Evolutionary conservation across 495 filamentous ascomycete genomes (phyloP), one percentile per base, ranked within the genome.

Genomic region (Daldinia vernicosa): DNA sequence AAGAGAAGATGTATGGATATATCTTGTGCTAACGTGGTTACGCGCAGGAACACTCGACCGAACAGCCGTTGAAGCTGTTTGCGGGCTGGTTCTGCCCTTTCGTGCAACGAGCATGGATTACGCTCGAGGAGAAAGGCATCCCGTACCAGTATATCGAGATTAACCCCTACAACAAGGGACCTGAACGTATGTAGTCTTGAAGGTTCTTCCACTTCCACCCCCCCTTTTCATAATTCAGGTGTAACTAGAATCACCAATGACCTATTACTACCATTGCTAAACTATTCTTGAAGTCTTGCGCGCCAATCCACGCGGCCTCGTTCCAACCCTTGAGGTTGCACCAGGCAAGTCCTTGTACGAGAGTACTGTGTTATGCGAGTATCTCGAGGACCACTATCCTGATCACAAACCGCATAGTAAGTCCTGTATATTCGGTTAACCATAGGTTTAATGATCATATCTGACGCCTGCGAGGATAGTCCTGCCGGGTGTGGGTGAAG

Each of bases 101-200:
- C 62, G 81, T 89, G 9, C 87, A 90, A 74, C 81, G 86, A 8
- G 83, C 82, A n/a, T 89, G 86, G 84, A 80, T 86, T 39, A 83
- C 84, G 8, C 82, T 90, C 35, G 86, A 89, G 74, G 88, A 90
- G 76, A 90, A 91, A 74, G 63, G 82, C 14, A 87, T 89, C 45
- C 88, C 86, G 14, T 90, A 89, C 73, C 81, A 90, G 74, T 90
- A 89, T 69, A 85, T 89, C 67, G 87, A 91, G 75, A 72, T 86
- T 19, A 87, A 89, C 62, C 88, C 89, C 12, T 89, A 89, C 79
- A 77, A 88, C 76, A 90, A 90, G 66, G 83, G 83, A 0, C 76
- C 81, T 15, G 84, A 82, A 3, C 84, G 50, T 52, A 52, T 14
- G 50, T 28, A 52, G 50, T 6, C 7, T 52, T 15, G 40, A 14